These are phyloP conservation scores for Pyrus hybrid DNA, from an alignment of 331 rosid genomes.

Conservation along the genomic window DNA sequence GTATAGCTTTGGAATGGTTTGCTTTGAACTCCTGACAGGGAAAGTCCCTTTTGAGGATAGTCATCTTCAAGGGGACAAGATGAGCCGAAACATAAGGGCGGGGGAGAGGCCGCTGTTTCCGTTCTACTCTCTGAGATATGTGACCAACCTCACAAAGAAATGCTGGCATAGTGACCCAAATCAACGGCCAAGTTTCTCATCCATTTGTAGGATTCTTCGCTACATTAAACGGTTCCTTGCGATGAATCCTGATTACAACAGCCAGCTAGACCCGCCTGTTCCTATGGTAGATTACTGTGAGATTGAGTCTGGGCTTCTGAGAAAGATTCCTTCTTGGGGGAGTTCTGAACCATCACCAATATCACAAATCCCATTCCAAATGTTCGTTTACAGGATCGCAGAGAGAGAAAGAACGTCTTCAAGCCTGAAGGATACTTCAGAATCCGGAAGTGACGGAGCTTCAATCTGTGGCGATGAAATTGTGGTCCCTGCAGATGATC, in stretches of 20 bases:
- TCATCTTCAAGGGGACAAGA: conserved; percentile 89
- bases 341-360: conserved; percentile 28
- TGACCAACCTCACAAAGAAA: conserved; percentile 66
- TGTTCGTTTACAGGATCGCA: conserved; percentile 50
- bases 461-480: conserved; percentile 65
- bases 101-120: conserved; percentile 91
- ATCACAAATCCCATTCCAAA: conserved; percentile 69
- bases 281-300: conserved; percentile 67
- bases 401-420: conserved; percentile 40
- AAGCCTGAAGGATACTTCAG: conserved; percentile 49
- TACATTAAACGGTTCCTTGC: conserved; percentile 49
- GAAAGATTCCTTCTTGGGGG: conserved; percentile 52
- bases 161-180: conserved; percentile 78
- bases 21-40: conserved; percentile 85
- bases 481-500: conserved; percentile 45
- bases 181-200: conserved; percentile 77
- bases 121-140: conserved; percentile 46
- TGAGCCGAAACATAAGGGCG: conserved; percentile 80
- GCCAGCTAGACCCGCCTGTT: conserved; percentile 42
- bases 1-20: conserved; percentile 90
- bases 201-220: conserved; percentile 78
- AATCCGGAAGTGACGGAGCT: conserved; percentile 66
- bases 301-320: conserved; percentile 50
- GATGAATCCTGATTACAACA: conserved; percentile 53
- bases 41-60: conserved; percentile 91